phyloP scores from a whole-genome alignment of 116 monocot species.

The Cymodocea nodosa region DNA sequence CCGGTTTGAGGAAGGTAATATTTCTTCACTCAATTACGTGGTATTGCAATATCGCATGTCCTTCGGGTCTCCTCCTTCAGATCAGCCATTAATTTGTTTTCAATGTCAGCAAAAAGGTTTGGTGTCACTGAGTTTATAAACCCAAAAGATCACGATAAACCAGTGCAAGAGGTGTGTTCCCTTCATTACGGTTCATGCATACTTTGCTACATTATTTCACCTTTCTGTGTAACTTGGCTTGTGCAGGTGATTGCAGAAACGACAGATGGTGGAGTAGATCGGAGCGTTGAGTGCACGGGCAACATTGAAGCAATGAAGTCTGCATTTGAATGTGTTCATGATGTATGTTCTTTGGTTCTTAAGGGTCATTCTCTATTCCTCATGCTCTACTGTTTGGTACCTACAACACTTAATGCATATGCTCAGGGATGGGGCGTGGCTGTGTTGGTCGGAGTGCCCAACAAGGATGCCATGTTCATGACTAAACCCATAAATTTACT shows the following conservation, averaged over 20 bases:
- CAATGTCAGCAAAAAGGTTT: conserved; percentile 22
- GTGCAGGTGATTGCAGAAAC: conserved; percentile 30
- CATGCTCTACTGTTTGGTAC: no score
- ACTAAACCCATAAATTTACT: conserved; percentile 32
- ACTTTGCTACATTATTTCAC: no score
- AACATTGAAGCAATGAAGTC: conserved; percentile 31
- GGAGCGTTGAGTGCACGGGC: conserved; percentile 29
- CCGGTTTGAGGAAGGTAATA: conserved; percentile 27
- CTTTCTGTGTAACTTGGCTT: neutral
- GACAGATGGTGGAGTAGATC: conserved; percentile 32
- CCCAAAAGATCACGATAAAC: conserved; percentile 29
- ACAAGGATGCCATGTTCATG: conserved; percentile 22
- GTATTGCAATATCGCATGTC: no score
- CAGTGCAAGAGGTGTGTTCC: conserved; percentile 29
- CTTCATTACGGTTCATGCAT: neutral
- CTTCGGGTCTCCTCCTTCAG: neutral
- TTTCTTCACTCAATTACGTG: neutral
- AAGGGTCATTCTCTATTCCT: no score
- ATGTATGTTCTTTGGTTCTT: conserved; percentile 11
- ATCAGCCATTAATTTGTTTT: neutral
- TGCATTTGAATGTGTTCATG: conserved; percentile 39
- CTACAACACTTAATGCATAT: no score
- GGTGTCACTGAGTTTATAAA: conserved; percentile 28
- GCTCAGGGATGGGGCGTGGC: conserved; percentile 48
- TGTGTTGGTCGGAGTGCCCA: conserved; percentile 41